phyloP scores from a whole-genome alignment of 768 basidiomycete genomes.

The Xerocomellus intermedius region DNA sequence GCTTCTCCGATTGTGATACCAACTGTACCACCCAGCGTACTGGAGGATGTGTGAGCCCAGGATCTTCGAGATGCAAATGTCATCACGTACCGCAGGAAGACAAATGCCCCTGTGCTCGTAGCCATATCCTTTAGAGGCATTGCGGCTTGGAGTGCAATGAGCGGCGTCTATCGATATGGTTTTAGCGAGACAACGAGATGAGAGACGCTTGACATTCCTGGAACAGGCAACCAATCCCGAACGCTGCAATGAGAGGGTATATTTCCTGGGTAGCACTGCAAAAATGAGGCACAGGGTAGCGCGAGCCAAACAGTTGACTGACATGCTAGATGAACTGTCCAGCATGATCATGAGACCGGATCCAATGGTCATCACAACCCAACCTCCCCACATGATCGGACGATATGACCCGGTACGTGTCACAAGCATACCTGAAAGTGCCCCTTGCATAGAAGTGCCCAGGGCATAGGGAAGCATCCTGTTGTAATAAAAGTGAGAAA shows the following conservation, averaged over 20 bases:
- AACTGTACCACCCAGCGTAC: constrained; percentile 70
- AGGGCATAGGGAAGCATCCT: constrained; percentile 40
- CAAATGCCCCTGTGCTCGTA: constrained; percentile 38
- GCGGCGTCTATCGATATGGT: constrained; percentile 21
- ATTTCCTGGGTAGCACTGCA: constrained; percentile 32
- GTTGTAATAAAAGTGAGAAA: not conserved
- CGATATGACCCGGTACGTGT: constrained; percentile 30
- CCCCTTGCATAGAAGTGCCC: constrained; percentile 16
- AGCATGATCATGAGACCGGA: constrained; percentile 38
- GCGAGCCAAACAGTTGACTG: constrained; percentile 1
- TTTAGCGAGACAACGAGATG: not conserved
- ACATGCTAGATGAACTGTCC: constrained; percentile 32
- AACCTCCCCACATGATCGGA: constrained; percentile 31
- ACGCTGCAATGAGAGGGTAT: constrained; percentile 32
- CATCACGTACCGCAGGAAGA: constrained; percentile 30
- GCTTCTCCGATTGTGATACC: constrained; percentile 74
- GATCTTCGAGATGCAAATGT: not conserved
- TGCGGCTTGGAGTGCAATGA: constrained; percentile 40
- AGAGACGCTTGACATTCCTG: constrained; percentile 16
- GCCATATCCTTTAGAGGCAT: constrained; percentile 49
- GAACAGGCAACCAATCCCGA: constrained; percentile 37
- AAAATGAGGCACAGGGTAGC: not conserved
- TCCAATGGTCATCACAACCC: constrained; percentile 33
- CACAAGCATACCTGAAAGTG: constrained; percentile 26
- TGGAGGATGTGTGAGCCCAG: constrained; percentile 24